Evolutionary conservation across 1,139 yeast species (phyloP).

Genomic region (Kurtzmaniella quercitrusa): DNA sequence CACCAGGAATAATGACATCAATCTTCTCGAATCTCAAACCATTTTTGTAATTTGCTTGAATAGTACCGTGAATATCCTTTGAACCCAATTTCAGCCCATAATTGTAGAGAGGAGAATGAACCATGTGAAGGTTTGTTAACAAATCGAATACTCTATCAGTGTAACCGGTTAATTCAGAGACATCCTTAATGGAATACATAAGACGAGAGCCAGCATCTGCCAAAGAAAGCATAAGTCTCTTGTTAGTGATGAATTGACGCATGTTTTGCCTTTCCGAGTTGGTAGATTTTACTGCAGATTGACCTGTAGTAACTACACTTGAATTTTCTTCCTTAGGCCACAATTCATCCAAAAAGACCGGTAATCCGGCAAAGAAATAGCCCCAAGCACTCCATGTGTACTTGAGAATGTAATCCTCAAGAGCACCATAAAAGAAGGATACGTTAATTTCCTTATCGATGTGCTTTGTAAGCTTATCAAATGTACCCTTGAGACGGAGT

Average conservation of each 20-base stretch:
- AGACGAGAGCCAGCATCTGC: conserved; percentile 97
- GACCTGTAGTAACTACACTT: not conserved
- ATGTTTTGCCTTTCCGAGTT: conserved; percentile 50
- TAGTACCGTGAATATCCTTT: conserved; percentile 69
- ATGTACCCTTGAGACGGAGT: conserved; percentile 57
- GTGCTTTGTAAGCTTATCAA: conserved; percentile 47
- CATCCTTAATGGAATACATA: conserved; percentile 91
- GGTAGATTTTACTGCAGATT: conserved; percentile 14
- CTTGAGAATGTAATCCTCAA: conserved; percentile 85
- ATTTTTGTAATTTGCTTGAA: conserved; percentile 64
- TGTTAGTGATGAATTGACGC: conserved; percentile 88
- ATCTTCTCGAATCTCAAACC: conserved; percentile 82
- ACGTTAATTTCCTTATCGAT: conserved; percentile 47
- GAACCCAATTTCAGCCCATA: conserved; percentile 56
- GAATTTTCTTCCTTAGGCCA: conserved; percentile 22
- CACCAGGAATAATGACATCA: conserved; percentile 75
- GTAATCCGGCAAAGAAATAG: conserved; percentile 83
- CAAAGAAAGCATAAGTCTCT: conserved; percentile 80
- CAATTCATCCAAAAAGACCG: conserved; percentile 55
- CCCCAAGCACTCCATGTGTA: conserved; percentile 96
- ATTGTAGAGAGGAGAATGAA: conserved; percentile 66
- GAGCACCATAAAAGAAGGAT: conserved; percentile 56
- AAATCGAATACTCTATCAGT: conserved; percentile 82
- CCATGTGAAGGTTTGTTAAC: conserved; percentile 73
- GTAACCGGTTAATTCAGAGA: conserved; percentile 87